Evolutionary conservation across 306 rosid genomes (phyloP).

Genomic region (Echinosophora koreensis): DNA sequence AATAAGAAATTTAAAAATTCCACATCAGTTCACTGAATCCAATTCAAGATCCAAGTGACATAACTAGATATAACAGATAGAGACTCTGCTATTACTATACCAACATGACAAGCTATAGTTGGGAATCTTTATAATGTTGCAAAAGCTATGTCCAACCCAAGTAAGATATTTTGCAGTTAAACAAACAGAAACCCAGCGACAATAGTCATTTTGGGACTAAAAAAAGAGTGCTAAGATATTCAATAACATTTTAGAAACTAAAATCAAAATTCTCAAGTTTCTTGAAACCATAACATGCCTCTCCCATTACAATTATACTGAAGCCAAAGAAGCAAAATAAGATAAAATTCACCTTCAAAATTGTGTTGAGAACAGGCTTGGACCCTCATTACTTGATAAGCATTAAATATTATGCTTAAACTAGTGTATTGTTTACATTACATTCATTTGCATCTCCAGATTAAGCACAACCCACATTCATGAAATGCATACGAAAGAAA

Average conservation of each 20-base stretch:
- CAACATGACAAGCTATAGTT: neutral
- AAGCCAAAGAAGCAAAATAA: conserved; percentile 28
- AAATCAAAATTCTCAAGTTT: conserved; percentile 17
- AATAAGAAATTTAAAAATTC: neutral
- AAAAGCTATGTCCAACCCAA: neutral
- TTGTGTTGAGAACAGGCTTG: conserved; percentile 9
- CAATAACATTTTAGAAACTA: conserved; percentile 13
- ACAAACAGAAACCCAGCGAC: conserved; percentile 15
- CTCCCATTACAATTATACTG: conserved; percentile 19
- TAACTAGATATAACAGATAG: conserved; percentile 36
- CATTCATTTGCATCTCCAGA: neutral
- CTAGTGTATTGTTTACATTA: conserved; percentile 3
- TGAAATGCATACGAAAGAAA: neutral
- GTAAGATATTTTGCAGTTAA: conserved; percentile 5
- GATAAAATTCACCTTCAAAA: conserved; percentile 11
- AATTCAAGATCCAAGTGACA: too few species aligned
- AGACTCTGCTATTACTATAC: neutral
- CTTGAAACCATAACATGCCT: conserved; percentile 13
- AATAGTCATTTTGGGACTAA: neutral
- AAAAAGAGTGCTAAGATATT: neutral
- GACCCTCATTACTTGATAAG: conserved; percentile 1
- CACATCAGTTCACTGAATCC: conserved; percentile 1
- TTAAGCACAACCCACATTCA: neutral
- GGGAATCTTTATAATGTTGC: conserved; percentile 3
- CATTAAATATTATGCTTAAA: conserved; percentile 8